A percentile compares a stretch with the other conserved stretches of the same genome.
These are phyloP conservation scores for Penicillium sp. DNA, from an alignment of 2,329 filamentous ascomycete species.

Conservation along the genomic window DNA sequence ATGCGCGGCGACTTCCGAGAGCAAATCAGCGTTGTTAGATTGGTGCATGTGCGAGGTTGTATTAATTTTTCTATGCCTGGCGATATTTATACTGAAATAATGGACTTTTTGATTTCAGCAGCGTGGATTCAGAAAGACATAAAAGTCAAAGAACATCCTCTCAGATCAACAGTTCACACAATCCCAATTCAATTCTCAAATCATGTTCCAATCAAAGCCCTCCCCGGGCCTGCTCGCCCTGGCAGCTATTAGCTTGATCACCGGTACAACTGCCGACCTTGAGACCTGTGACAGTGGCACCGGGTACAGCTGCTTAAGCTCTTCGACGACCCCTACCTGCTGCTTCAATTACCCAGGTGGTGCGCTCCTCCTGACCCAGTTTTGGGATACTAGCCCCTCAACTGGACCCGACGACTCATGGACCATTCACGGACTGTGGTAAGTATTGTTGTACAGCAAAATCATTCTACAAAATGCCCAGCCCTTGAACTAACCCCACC, in stretches of 20 bases:
- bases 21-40: conserved; percentile 31
- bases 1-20: conserved; percentile 20
- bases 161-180: background rate
- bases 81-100: conserved; percentile 1
- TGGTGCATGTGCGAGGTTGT: conserved; percentile 28
- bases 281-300: conserved; percentile 35
- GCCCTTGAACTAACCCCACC: background rate
- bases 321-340: conserved; percentile 51
- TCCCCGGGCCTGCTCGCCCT: conserved; percentile 28
- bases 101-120: background rate
- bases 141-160: background rate
- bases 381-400: conserved; percentile 58
- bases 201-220: conserved; percentile 6
- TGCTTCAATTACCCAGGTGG: conserved; percentile 61
- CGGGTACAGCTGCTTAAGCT: conserved; percentile 58
- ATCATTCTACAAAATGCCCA: background rate
- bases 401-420: conserved; percentile 57
- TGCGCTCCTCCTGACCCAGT: conserved; percentile 58
- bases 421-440: conserved; percentile 60
- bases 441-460: conserved; percentile 14
- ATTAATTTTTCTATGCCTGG: conserved; percentile 5
- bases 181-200: background rate
- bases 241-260: conserved; percentile 19
- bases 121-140: background rate
- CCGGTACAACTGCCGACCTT: conserved; percentile 25